These are phyloP conservation scores for Penicillium polonicum DNA, from an alignment of 2,329 filamentous ascomycete genomes.

Conservation along the genomic window DNA sequence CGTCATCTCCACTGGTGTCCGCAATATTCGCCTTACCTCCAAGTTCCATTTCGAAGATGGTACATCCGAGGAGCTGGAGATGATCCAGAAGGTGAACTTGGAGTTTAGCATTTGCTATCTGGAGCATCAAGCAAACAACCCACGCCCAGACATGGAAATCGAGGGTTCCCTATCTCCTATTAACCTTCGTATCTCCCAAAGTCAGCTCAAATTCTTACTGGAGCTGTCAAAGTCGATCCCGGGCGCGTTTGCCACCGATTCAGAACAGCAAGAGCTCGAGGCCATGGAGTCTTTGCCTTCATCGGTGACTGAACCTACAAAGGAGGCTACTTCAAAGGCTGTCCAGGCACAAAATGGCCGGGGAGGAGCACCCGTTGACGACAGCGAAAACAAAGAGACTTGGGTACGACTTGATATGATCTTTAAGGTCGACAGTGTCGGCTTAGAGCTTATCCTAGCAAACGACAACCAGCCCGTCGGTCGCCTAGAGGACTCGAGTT, in stretches of 20 bases:
- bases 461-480: slow-evolving; percentile 74
- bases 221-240: slow-evolving; percentile 87
- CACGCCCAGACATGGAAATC: slow-evolving; percentile 87
- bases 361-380: slow-evolving; percentile 59
- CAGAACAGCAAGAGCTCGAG: slow-evolving; percentile 69
- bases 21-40: slow-evolving; percentile 87
- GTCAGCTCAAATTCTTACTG: slow-evolving; percentile 84
- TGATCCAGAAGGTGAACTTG: slow-evolving; percentile 95
- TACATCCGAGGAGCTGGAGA: slow-evolving; percentile 79
- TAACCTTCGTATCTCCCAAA: slow-evolving; percentile 84
- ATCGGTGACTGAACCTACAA: slow-evolving; percentile 52
- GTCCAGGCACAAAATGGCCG: slow-evolving; percentile 51
- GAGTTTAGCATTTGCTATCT: slow-evolving; percentile 90
- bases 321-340: slow-evolving; percentile 50
- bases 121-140: slow-evolving; percentile 73
- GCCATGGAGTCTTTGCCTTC: slow-evolving; percentile 70
- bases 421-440: slow-evolving; percentile 84
- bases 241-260: slow-evolving; percentile 75
- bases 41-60: slow-evolving; percentile 76
- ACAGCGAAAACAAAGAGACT: slow-evolving; percentile 57
- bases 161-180: slow-evolving; percentile 90
- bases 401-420: slow-evolving; percentile 94
- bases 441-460: slow-evolving; percentile 80
- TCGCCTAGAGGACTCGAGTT: slow-evolving; percentile 71
- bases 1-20: slow-evolving; percentile 84